A percentile compares a stretch with the other conserved stretches of the same genome.
phyloP scores from a whole-genome alignment of 768 basidiomycete species.

The Suillus cothurnatus region DNA sequence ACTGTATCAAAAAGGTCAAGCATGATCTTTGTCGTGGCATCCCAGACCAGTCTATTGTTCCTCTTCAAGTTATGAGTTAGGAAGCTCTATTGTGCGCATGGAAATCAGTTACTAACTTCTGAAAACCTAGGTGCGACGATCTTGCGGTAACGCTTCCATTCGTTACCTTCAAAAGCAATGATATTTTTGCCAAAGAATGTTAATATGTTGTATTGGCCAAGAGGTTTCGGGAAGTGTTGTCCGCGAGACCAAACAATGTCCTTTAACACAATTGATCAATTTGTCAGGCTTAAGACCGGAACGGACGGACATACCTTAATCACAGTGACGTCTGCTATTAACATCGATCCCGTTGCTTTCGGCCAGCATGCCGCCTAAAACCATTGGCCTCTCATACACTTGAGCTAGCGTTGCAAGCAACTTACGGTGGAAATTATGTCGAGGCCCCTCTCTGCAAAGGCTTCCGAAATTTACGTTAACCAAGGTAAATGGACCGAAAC shows the following conservation, averaged over 20 bases:
- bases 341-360: neutral
- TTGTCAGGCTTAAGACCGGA: neutral
- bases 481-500: neutral
- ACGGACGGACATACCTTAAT: slow-evolving; percentile 36
- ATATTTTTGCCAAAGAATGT: slow-evolving; percentile 61
- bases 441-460: slow-evolving; percentile 35
- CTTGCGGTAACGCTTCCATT: slow-evolving; percentile 68
- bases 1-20: slow-evolving; percentile 46
- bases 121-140: slow-evolving; percentile 67
- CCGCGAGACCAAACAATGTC: slow-evolving; percentile 24
- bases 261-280: slow-evolving; percentile 9
- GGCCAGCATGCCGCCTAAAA: slow-evolving; percentile 16
- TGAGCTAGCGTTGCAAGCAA: slow-evolving; percentile 17
- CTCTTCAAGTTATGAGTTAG: slow-evolving; percentile 9
- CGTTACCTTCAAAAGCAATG: slow-evolving; percentile 61
- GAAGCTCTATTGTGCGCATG: neutral
- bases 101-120: slow-evolving; percentile 17
- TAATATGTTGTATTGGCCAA: slow-evolving; percentile 46
- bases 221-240: slow-evolving; percentile 54
- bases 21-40: slow-evolving; percentile 45
- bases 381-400: neutral
- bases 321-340: slow-evolving; percentile 41
- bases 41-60: slow-evolving; percentile 46
- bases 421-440: slow-evolving; percentile 40
- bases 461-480: slow-evolving; percentile 18